These are phyloP conservation scores for Colletotrichum caudatum DNA, from an alignment of 2,329 filamentous ascomycete genomes.

Conservation along the genomic window DNA sequence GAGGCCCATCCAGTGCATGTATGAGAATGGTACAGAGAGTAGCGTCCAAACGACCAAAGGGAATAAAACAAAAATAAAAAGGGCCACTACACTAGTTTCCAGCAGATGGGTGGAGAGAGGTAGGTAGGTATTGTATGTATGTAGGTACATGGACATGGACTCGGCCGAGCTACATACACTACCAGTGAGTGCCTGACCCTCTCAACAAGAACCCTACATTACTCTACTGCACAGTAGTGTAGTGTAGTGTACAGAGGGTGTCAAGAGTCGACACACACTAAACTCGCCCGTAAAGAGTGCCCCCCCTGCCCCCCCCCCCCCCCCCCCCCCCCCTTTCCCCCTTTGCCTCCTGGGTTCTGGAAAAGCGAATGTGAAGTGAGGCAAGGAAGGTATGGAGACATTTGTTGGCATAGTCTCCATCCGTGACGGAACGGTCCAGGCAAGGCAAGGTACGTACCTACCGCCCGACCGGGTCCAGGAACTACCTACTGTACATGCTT, in stretches of 20 bases:
- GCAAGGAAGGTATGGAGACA: slow-evolving; percentile 15
- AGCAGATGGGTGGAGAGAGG: slow-evolving; percentile 7
- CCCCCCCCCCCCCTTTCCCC: background rate
- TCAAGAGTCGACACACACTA: slow-evolving; percentile 15
- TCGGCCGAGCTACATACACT: background rate
- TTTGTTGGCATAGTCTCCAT: slow-evolving; percentile 10
- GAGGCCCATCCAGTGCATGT: slow-evolving; percentile 16
- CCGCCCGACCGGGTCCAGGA: slow-evolving; percentile 17
- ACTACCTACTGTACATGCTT: background rate
- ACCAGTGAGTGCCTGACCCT: slow-evolving; percentile 4
- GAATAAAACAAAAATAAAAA: background rate
- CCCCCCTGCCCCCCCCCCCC: no score
- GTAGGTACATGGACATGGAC: background rate
- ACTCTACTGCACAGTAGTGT: slow-evolving; percentile 21
- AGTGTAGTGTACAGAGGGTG: slow-evolving; percentile 5
- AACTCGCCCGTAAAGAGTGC: background rate
- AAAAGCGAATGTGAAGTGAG: slow-evolving; percentile 2
- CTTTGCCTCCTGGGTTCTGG: slow-evolving; percentile 11
- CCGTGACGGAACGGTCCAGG: background rate
- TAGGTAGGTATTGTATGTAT: background rate
- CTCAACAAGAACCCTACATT: slow-evolving; percentile 13
- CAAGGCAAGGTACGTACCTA: slow-evolving; percentile 18
- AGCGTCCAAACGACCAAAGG: slow-evolving; percentile 20
- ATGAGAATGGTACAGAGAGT: slow-evolving; percentile 1
- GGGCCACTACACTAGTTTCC: slow-evolving; percentile 14